These are phyloP conservation scores for Salix viminalis DNA, from an alignment of 345 rosid genomes.

Conservation along the genomic window DNA sequence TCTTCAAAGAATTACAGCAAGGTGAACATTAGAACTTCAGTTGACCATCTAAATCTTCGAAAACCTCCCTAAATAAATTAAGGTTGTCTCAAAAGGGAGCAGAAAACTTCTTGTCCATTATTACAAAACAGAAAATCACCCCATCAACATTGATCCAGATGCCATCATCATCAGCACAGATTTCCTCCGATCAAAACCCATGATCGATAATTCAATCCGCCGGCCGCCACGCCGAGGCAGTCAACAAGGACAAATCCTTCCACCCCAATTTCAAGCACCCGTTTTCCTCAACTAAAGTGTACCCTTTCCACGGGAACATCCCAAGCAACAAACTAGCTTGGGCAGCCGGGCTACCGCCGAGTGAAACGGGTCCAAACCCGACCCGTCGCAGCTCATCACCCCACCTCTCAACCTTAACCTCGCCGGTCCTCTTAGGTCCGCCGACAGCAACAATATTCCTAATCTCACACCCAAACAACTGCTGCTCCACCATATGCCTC, in stretches of 20 bases:
- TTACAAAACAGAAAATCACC: neutral
- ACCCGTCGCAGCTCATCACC: conserved; percentile 62
- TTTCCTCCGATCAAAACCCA: neutral
- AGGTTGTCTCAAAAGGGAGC: neutral
- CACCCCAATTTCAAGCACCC: conserved; percentile 85
- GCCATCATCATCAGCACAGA: neutral
- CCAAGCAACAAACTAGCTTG: conserved; percentile 83
- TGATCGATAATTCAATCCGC: conserved; percentile 35
- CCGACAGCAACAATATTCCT: conserved; percentile 76
- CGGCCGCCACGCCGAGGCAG: conserved; percentile 92
- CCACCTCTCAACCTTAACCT: conserved; percentile 73
- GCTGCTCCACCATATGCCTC: conserved; percentile 89
- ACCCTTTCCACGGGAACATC: conserved; percentile 95
- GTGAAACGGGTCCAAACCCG: conserved; percentile 73
- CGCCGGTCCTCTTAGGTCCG: conserved; percentile 72
- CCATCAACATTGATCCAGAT: neutral
- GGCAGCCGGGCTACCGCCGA: conserved; percentile 78
- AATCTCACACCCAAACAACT: conserved; percentile 77
- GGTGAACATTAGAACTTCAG: neutral
- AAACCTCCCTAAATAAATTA: neutral
- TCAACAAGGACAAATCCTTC: conserved; percentile 89
- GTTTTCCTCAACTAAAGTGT: conserved; percentile 70
- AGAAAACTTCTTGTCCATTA: neutral
- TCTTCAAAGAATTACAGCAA: neutral
- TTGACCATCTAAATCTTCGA: neutral